These are phyloP conservation scores for Flagelloscypha sp. DNA, from an alignment of 768 basidiomycete species.

Conservation along the genomic window DNA sequence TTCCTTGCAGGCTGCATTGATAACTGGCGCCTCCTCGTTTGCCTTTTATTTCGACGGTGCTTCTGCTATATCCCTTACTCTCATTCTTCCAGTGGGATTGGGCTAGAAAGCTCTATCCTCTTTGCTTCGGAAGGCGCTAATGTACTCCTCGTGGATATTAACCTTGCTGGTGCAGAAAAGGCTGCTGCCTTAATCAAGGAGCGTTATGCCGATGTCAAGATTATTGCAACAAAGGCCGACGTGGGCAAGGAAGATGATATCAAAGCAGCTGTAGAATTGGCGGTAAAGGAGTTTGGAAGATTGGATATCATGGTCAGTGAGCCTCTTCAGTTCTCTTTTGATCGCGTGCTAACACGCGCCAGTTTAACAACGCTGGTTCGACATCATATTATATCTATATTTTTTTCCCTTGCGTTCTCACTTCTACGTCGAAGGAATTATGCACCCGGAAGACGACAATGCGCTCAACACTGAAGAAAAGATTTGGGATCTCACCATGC, in stretches of 20 bases:
- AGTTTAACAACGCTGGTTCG: slow-evolving; percentile 92
- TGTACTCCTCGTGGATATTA: slow-evolving; percentile 85
- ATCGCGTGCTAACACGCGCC: neutral
- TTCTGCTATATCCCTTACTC: slow-evolving; percentile 1
- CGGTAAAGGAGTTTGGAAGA: slow-evolving; percentile 83
- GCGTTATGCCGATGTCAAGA: slow-evolving; percentile 61
- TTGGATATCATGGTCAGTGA: slow-evolving; percentile 83
- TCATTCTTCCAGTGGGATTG: slow-evolving; percentile 68
- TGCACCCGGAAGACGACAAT: slow-evolving; percentile 93
- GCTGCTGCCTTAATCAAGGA: slow-evolving; percentile 54
- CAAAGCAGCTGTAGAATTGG: slow-evolving; percentile 69
- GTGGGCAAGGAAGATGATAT: slow-evolving; percentile 86
- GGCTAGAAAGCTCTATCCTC: slow-evolving; percentile 88
- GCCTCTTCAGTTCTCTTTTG: slow-evolving; percentile 1
- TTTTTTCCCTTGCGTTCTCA: slow-evolving; percentile 1
- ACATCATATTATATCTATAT: slow-evolving; percentile 2
- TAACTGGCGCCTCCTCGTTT: slow-evolving; percentile 88
- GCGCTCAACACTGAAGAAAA: slow-evolving; percentile 94
- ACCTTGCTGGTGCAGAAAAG: slow-evolving; percentile 62
- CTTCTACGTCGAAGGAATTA: slow-evolving; percentile 58
- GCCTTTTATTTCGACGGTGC: slow-evolving; percentile 19
- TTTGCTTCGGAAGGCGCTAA: slow-evolving; percentile 95
- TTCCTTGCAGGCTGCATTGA: slow-evolving; percentile 50
- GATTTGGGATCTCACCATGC: slow-evolving; percentile 92
- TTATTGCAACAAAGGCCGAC: slow-evolving; percentile 68